Evolutionary conservation across 2,329 filamentous ascomycete species (phyloP).

Genomic region (Hymenoscyphus albidus): DNA sequence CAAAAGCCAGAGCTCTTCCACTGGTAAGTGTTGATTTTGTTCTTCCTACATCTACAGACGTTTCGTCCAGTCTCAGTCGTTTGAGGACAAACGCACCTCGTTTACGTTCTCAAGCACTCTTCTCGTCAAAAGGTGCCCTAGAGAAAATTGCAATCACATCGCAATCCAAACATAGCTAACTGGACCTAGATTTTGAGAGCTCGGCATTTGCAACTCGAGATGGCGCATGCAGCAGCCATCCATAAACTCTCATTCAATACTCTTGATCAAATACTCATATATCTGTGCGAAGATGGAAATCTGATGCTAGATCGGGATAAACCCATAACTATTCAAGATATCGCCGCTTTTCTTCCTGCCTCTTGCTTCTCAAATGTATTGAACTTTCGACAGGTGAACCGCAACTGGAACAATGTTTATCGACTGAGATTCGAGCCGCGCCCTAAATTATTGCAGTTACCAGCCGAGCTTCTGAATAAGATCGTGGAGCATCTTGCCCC

Average conservation of each 20-base stretch:
- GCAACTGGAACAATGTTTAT: slow-evolving; percentile 14
- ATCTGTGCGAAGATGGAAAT: slow-evolving; percentile 3
- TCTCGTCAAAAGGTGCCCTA: neutral
- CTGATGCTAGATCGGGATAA: neutral
- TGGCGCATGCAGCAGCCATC: neutral
- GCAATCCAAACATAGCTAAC: neutral
- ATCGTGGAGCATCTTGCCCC: slow-evolving; percentile 42
- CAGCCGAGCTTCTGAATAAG: slow-evolving; percentile 14
- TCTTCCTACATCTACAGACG: neutral
- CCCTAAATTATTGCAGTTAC: slow-evolving; percentile 3
- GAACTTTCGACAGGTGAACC: slow-evolving; percentile 13
- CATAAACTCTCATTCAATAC: slow-evolving; percentile 12
- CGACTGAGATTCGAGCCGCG: slow-evolving; percentile 3
- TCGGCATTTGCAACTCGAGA: neutral
- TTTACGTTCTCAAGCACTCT: neutral
- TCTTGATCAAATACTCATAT: slow-evolving; percentile 13
- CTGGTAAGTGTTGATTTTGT: neutral
- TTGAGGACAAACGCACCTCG: neutral
- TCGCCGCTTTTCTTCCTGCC: neutral
- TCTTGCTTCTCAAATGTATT: neutral
- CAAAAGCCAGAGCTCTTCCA: neutral
- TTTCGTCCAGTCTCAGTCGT: neutral
- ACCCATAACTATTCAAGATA: slow-evolving; percentile 1
- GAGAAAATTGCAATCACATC: neutral
- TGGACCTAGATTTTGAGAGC: neutral